phyloP scores from a whole-genome alignment of 805 yeast species.

The Scheffersomyces stipitis region DNA sequence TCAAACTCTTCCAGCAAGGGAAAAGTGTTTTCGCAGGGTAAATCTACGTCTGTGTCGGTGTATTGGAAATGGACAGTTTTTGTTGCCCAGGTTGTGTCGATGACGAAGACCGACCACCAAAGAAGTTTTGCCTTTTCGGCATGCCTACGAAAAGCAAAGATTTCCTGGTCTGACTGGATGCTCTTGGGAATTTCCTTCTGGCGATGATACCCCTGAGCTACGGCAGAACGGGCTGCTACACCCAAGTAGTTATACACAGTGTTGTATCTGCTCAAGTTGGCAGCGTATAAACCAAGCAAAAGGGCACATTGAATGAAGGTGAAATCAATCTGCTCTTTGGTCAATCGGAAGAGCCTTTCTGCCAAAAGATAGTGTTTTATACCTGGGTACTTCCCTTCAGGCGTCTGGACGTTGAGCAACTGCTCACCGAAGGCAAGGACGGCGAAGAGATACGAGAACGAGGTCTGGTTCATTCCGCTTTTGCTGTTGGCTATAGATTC shows the following conservation, averaged over 20 bases:
- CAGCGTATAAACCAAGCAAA: conserved; percentile 35
- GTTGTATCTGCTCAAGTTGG: conserved; percentile 36
- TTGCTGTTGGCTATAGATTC: conserved; percentile 1
- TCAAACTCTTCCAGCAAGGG: conserved; percentile 32
- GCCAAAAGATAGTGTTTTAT: conserved; percentile 33
- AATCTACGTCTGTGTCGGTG: conserved; percentile 43
- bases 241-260: conserved; percentile 41
- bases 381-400: conserved; percentile 25
- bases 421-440: conserved; percentile 42
- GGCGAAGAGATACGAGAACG: conserved; percentile 32
- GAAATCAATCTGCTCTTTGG: conserved; percentile 28
- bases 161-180: conserved; percentile 2
- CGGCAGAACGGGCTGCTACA: conserved; percentile 38
- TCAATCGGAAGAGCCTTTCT: conserved; percentile 29
- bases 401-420: conserved; percentile 13
- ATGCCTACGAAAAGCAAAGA: conserved; percentile 2
- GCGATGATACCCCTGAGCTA: conserved; percentile 38
- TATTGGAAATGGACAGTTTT: conserved; percentile 41
- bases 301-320: conserved; percentile 37
- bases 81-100: conserved; percentile 41
- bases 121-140: conserved; percentile 35
- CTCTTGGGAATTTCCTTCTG: conserved; percentile 15
- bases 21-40: conserved; percentile 33
- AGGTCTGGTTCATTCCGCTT: conserved; percentile 8
- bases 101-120: conserved; percentile 44